Evolutionary conservation across 2,329 filamentous ascomycete genomes (phyloP), one percentile per base, ranked within the genome.

Genomic region (Zalaria sp.): DNA sequence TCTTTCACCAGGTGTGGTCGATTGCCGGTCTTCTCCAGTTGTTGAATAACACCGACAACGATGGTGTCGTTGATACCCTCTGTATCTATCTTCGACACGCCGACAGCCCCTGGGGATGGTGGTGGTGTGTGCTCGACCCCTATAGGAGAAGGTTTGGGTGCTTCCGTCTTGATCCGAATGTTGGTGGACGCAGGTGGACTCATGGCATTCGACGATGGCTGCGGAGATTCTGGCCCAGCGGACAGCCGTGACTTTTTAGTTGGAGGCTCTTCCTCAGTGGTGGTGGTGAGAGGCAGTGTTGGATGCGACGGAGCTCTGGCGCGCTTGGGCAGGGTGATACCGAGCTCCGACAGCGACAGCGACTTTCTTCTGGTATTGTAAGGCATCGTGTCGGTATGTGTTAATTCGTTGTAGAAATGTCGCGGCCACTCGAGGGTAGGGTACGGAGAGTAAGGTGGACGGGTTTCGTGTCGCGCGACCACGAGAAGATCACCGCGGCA

Each of bases 291-390:
- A 49, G 73, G 73, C 49, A 71, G 70, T 57, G 73, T 74, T 53
- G 74, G 72, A 51, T 69, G 64, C 48, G 51, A 40, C 34, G 43
- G 46, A 34, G 52, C 50, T 41, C 57, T 49, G 32, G 72, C 71
- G 48, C 67, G 62, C 54, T 70, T 71, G 42, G 77, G 77, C 41
- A 95, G 72, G 56, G 91, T 84, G 54, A 96, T 94, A 60, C 91
- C 91, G 55, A 96, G 75, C 51, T 87, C 93, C 46, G 86, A 83
- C 57, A 96, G 72, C 48, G 88, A 95, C 51, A 98, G 71, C 58
- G 87, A 94, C 71, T 96, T 96, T 64, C 88, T 81, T 66, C 89
- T 83, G 52, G 89, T 96, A 65, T 95, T 94, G 73, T 95, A 95
- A 58, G 82, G 83, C 86, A 94, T 94, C 56, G 53, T 66, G 54